Conservation (phyloP, 768 basidiomycete genomes). For the Lentinula raphanica region DNA sequence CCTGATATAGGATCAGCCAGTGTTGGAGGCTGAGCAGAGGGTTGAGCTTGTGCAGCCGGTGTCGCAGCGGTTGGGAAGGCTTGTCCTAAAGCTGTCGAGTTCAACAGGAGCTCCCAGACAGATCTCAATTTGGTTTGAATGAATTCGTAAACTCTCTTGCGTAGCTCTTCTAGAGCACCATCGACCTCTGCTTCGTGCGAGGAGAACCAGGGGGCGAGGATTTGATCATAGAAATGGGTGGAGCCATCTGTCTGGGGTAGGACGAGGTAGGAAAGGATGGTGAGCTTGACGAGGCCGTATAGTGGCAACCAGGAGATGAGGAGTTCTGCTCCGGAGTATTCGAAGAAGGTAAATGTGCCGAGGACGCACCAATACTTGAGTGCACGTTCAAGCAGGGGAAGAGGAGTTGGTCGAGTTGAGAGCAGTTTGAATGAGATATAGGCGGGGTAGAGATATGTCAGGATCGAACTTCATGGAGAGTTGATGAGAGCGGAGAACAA, state of each 20-base stretch:
- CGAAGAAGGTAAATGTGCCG: constrained; percentile 74
- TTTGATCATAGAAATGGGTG: constrained; percentile 73
- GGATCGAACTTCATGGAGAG: constrained; percentile 45
- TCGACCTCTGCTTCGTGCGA: constrained; percentile 85
- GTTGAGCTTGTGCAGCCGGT: constrained; percentile 1
- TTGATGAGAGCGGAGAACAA: neutral
- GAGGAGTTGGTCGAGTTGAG: constrained; percentile 78
- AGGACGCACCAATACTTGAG: constrained; percentile 96
- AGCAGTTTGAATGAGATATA: constrained; percentile 97
- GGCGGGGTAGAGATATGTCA: constrained; percentile 85
- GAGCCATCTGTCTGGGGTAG: constrained; percentile 88
- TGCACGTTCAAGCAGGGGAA: constrained; percentile 87
- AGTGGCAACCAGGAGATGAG: constrained; percentile 87
- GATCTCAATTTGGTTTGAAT: constrained; percentile 58
- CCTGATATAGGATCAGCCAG: constrained; percentile 53
- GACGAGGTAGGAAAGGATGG: constrained; percentile 85
- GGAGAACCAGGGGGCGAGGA: constrained; percentile 80
- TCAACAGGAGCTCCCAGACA: constrained; percentile 56
- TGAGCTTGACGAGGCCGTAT: constrained; percentile 75
- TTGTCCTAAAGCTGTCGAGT: constrained; percentile 41
- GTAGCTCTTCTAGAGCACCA: constrained; percentile 62
- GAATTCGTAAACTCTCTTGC: constrained; percentile 53
- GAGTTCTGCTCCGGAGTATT: constrained; percentile 75
- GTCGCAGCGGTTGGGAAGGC: constrained; percentile 15
- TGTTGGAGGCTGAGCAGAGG: constrained; percentile 29